Evolutionary conservation across 2,329 filamentous ascomycete species (phyloP).

Genomic region (Ascochyta fabae): DNA sequence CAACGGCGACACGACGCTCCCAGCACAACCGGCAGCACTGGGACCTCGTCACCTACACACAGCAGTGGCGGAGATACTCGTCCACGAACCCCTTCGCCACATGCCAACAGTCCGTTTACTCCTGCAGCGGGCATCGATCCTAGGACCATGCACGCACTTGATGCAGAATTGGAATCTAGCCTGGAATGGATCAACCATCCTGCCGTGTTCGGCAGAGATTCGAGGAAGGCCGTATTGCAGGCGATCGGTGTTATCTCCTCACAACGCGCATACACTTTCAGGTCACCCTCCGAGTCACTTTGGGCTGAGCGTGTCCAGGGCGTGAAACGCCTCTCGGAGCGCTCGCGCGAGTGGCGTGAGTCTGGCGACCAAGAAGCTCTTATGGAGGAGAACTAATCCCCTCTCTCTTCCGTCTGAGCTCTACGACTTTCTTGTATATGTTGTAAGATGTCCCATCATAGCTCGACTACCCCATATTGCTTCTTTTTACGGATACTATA

Average conservation of each 20-base stretch:
- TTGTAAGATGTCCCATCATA: slow-evolving; percentile 23
- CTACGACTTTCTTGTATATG: slow-evolving; percentile 26
- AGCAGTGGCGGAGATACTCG: slow-evolving; percentile 43
- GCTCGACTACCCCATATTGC: slow-evolving; percentile 15
- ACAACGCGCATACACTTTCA: slow-evolving; percentile 91
- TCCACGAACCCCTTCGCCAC: slow-evolving; percentile 47
- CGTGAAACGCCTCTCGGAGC: slow-evolving; percentile 80
- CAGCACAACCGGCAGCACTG: slow-evolving; percentile 47
- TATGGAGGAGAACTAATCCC: slow-evolving; percentile 57
- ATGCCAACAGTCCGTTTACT: slow-evolving; percentile 57
- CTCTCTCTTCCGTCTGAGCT: slow-evolving; percentile 9
- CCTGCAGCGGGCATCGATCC: slow-evolving; percentile 80
- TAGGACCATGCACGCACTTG: slow-evolving; percentile 81
- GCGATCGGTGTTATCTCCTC: slow-evolving; percentile 96
- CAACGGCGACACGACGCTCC: slow-evolving; percentile 48
- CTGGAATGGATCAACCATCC: slow-evolving; percentile 98
- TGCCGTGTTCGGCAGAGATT: slow-evolving; percentile 91
- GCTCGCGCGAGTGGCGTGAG: slow-evolving; percentile 90
- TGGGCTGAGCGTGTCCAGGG: slow-evolving; percentile 86
- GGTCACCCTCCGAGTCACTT: slow-evolving; percentile 84
- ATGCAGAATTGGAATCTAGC: slow-evolving; percentile 86
- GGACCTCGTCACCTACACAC: slow-evolving; percentile 50
- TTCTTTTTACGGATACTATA: slow-evolving; percentile 20
- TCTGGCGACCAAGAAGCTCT: slow-evolving; percentile 74
- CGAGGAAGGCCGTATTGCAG: slow-evolving; percentile 92